Conservation (phyloP, 768 basidiomycete species). For the Filobasidium wieringae region DNA sequence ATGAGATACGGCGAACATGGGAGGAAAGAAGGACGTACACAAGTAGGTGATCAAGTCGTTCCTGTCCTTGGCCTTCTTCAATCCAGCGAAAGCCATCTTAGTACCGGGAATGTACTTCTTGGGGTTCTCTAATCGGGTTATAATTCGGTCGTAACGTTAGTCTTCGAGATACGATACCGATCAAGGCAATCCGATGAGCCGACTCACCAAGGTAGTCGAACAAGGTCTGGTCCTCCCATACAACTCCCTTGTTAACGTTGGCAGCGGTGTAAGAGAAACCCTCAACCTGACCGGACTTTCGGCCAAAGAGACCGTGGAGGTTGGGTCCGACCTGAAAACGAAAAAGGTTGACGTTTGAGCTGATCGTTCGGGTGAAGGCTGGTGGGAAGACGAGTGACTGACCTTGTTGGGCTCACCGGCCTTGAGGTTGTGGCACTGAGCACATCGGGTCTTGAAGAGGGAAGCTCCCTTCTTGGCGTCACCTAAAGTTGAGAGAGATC, state of each 20-base stretch:
- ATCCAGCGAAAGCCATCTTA: conserved; percentile 96
- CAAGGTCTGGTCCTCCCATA: conserved; percentile 75
- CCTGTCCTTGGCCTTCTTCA: conserved; percentile 98
- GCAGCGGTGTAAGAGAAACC: conserved; percentile 87
- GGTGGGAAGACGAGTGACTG: not conserved
- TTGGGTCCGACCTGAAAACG: conserved; percentile 64
- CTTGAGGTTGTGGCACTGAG: conserved; percentile 75
- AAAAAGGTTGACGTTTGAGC: conserved; percentile 18
- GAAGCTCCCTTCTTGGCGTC: conserved; percentile 78
- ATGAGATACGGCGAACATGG: not conserved
- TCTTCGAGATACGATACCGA: not conserved
- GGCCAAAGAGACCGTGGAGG: conserved; percentile 66
- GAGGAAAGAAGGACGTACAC: not conserved
- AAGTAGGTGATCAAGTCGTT: conserved; percentile 81
- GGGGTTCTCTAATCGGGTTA: conserved; percentile 57
- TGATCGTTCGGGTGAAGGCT: not conserved
- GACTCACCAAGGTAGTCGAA: conserved; percentile 63
- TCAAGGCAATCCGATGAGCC: not conserved
- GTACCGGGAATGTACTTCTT: conserved; percentile 94
- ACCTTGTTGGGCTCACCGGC: conserved; percentile 25
- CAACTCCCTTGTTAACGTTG: conserved; percentile 86
- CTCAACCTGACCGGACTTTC: conserved; percentile 63
- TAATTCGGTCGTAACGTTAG: not conserved
- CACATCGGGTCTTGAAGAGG: conserved; percentile 63
- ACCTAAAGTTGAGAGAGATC: conserved; percentile 44